Evolutionary conservation across 2,329 filamentous ascomycete genomes (phyloP), one percentile per base, ranked within the genome.

Genomic region (Tolypocladium nubicola): DNA sequence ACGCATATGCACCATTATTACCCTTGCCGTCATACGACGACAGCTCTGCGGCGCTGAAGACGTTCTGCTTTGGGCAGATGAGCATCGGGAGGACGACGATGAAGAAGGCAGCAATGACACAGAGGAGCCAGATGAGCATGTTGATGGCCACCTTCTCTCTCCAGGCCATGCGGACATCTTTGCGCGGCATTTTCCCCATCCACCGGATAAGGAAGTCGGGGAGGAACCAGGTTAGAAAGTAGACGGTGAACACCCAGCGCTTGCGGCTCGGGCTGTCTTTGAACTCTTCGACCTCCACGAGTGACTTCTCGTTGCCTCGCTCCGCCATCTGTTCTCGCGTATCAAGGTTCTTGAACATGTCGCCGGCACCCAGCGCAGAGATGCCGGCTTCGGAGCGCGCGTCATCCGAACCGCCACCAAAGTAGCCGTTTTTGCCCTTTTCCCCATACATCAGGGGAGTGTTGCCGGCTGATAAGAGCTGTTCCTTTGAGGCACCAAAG

Each of bases 91-190:
- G 95, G 57, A 86, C 80, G 60, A 97, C 81, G 67, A 97, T 90
- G 78, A 99, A 88, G 77, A 99, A 99, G 57, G 88, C 82, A 35
- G 89, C 85, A 53, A 89, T 73, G 19, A 75, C 76, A 74, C 93
- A 97, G 69, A 81, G 83, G 58, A 93, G 76, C 94, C 95, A 99
- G 69, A 99, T 99, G 68, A 97, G 81, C 71, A 99, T 79, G 77
- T 99, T 99, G 80, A 99, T 99, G 56, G 94, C 93, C 59, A 99
- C 71, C 79, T 99, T 99, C 72, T 99, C 94, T 68, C 94, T 83
- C 94, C 94, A 99, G 0, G 94, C 94, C 70, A 88, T 80, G 30
- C 92, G 88, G 10, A 99, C 85, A 70, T 99, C 94, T 69, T 95
- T 95, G 60, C 94, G 89, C 59, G 88, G 82, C 87, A 97, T 97